phyloP scores from a whole-genome alignment of 176 grass and related monocot genomes.

The Panicum miliaceum region DNA sequence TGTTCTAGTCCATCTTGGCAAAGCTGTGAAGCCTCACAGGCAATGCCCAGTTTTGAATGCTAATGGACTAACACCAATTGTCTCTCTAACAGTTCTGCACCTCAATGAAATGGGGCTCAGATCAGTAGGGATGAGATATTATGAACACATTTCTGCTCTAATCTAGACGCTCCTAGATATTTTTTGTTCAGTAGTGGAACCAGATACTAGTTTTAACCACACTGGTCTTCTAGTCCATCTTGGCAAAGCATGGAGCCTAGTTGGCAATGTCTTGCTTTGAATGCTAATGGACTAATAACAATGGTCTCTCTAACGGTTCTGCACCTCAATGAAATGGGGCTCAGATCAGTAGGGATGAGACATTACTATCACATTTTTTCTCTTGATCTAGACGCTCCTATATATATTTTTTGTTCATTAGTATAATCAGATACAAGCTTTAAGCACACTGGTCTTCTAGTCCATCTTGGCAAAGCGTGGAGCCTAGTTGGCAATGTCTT shows the following conservation, averaged over 20 bases:
- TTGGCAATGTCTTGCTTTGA: constrained; percentile 52
- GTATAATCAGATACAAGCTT: too few relatives aligned
- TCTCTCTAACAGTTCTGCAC: constrained; percentile 44
- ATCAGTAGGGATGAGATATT: constrained; percentile 43
- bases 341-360: constrained; percentile 33
- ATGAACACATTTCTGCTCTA: not conserved
- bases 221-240: constrained; percentile 29
- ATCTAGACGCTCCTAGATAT: not conserved
- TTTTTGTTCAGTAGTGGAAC: not conserved
- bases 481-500: constrained; percentile 37
- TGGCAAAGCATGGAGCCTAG: constrained; percentile 33
- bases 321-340: constrained; percentile 38
- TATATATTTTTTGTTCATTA: too few relatives aligned
- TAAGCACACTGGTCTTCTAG: not conserved
- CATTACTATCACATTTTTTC: too few relatives aligned
- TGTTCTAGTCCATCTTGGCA: constrained; percentile 67
- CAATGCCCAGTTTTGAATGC: constrained; percentile 74
- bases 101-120: constrained; percentile 29
- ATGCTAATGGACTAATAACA: constrained; percentile 57
- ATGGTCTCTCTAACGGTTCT: constrained; percentile 51
- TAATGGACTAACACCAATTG: constrained; percentile 59
- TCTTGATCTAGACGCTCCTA: too few relatives aligned
- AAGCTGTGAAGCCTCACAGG: constrained; percentile 37
- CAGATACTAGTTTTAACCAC: not conserved
- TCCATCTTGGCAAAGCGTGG: constrained; percentile 49